phyloP scores from a whole-genome alignment of 1,284 basidiomycete species.

The Sanghuangporus baumii region DNA sequence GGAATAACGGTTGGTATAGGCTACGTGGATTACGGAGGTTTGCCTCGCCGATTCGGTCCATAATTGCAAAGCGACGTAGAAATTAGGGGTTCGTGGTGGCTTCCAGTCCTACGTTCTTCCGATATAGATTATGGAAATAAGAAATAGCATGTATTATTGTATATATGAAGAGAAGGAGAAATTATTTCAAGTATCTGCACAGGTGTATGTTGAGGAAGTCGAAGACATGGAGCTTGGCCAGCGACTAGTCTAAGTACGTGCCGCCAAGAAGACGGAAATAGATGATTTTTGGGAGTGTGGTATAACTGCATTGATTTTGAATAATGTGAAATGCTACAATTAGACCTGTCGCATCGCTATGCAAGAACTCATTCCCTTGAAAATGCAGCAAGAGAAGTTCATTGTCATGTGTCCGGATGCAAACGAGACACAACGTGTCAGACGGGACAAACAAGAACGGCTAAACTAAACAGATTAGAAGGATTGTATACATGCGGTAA shows the following conservation, averaged over 20 bases:
- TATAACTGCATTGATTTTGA: background rate
- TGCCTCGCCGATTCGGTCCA: background rate
- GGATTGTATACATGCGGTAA: background rate
- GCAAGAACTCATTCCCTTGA: background rate
- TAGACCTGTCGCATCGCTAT: background rate
- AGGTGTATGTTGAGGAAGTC: background rate
- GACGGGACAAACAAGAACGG: background rate
- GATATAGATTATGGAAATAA: background rate
- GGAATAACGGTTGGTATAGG: background rate
- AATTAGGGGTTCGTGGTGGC: background rate
- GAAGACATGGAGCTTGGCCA: background rate
- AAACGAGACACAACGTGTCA: background rate
- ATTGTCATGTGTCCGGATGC: constrained; percentile 1
- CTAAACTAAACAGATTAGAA: background rate
- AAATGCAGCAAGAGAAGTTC: constrained; percentile 1
- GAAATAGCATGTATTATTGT: background rate
- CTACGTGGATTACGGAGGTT: background rate
- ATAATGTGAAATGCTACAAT: background rate
- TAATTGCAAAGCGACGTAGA: background rate
- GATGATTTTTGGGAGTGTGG: background rate
- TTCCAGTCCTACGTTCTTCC: background rate
- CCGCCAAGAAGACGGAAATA: background rate
- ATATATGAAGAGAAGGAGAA: background rate
- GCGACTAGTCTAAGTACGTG: background rate
- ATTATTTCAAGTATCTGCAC: background rate